Base-by-base conservation (phyloP, 257 asterid genomes). In the Datura wrightii region DNA sequence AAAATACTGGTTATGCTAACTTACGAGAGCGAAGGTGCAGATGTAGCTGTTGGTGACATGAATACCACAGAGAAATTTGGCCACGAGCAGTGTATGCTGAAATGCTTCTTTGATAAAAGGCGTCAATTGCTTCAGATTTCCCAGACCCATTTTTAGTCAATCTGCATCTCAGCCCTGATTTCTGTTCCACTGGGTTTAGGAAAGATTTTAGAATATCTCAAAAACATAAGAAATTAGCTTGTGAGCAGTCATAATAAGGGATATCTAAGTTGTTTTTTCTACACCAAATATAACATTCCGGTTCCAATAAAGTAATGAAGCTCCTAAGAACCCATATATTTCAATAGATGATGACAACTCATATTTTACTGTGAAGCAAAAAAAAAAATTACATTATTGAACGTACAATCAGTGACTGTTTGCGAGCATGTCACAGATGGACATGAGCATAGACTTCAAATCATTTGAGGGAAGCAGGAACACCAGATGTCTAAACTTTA, bases 71-170 rank as follows among this genome's bases (percentile, higher is more conserved):
- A 91, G 58, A 88, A 89, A 79, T 48, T 88, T 91, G 16, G 91
- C 92, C 6, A 94, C 89, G 5, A 63, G 39, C 9, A 88, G 48
- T 48, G 96, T 87, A 83, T 78, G 82, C 2, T 79, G 89, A 70
- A 94, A 78, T 34, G 93, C 97, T 54, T 92, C 97, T 86, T 90
- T 94, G 85, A 88, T 87, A 62, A 89, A 74, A 3, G 93, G 94
- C 19, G 87, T 76, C 78, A 78, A 10, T 39, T 85, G 83, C 79
- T 85, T 82, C 76, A 87, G 83, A 87, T 83, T 72, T 85, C 56
- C 46, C 39, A 84, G 50, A 67, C 48, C 85, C 90, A 88, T 88
- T 66, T 34, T 62, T 4, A 16, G 37, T 16, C 54, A 42, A 69
- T 69, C 31, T 39, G 79, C 79, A 69, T 69, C 34, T 69, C 53